Evolutionary conservation across 176 grass and related monocot species (phyloP).

Genomic region (Aegilops sharonensis): DNA sequence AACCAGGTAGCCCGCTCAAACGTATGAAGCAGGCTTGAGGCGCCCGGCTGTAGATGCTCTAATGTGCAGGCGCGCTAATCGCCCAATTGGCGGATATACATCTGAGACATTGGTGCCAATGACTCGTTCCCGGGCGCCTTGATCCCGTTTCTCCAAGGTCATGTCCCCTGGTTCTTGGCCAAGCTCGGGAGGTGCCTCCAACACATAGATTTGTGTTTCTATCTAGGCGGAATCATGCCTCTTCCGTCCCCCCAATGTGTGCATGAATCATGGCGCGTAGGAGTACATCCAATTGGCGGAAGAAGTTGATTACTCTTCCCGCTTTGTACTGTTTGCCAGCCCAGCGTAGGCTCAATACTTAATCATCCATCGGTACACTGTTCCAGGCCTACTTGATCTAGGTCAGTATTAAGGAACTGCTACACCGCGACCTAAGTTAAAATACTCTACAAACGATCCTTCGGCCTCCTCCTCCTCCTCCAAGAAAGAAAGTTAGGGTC

Average conservation of each 20-base stretch:
- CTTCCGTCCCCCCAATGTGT: not conserved
- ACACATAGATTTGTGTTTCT: not conserved
- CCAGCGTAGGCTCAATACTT: constrained; percentile 2
- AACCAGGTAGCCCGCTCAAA: too few relatives aligned
- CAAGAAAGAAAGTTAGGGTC: too few relatives aligned
- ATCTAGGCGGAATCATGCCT: not conserved
- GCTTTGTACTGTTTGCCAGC: not conserved
- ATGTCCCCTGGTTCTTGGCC: constrained; percentile 29
- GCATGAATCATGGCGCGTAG: not conserved
- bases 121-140: constrained; percentile 5
- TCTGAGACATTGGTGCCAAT: not conserved
- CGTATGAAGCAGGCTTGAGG: too few relatives aligned
- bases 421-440: not conserved
- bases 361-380: not conserved
- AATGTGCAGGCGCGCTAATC: not conserved
- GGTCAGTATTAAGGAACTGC: not conserved
- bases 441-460: too few relatives aligned
- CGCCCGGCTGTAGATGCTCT: too few relatives aligned
- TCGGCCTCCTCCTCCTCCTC: too few relatives aligned
- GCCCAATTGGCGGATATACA: not conserved
- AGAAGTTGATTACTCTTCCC: not conserved
- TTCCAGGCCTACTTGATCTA: not conserved
- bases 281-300: not conserved
- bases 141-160: not conserved
- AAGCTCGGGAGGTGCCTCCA: constrained; percentile 20